Base-by-base conservation (phyloP, 2,329 filamentous ascomycete species). In the Exophiala bonariae region DNA sequence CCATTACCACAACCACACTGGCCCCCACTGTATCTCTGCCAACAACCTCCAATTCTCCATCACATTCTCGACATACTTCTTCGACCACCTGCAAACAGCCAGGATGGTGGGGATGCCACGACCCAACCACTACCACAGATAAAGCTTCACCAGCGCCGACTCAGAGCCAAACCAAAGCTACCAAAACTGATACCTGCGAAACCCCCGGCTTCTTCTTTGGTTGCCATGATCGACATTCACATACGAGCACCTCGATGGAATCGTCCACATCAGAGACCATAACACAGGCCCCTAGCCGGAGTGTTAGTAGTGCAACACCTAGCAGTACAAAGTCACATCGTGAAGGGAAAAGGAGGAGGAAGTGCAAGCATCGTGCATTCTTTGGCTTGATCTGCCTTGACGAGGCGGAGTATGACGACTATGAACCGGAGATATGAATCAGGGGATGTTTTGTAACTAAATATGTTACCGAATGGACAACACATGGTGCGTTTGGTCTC, bases 121-220 rank as follows among this genome's bases (percentile, higher is more conserved):
- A 72, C 45, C 56, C 61, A n/a, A 66, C 62, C 9, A 63, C 59
- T 22, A 61, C 50, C 6, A 51, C 63, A 13, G 32, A 34, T 14
- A 42, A 8, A 13, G 18, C 48, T 22, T 49, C 41, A 26, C 49
- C 49, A 6, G 35, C 51, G 17, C 52, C 57, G 33, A 50, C 51
- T 22, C 39, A 44, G 8, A 47, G 54, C 23, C 38, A 44, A 31
- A 47, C 51, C 7, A 50, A 36, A 17, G 44, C 45, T 17, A 56
- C 38, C 28, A 44, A 32, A 36, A 59, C 44, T 18, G 30, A 49
- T 41, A 62, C 49, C 2, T 82, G 79, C 55, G 58, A 72, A 41
- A 76, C 71, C 2, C 80, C 79, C 1, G 79, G 80, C 3, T 63
- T 69, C 36, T 79, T 82, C 61, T 81, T 77, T 74, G 79, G 79